Evolutionary conservation across 2,329 filamentous ascomycete genomes (phyloP), one percentile per base, ranked within the genome.

Genomic region (Trichoderma sp.): DNA sequence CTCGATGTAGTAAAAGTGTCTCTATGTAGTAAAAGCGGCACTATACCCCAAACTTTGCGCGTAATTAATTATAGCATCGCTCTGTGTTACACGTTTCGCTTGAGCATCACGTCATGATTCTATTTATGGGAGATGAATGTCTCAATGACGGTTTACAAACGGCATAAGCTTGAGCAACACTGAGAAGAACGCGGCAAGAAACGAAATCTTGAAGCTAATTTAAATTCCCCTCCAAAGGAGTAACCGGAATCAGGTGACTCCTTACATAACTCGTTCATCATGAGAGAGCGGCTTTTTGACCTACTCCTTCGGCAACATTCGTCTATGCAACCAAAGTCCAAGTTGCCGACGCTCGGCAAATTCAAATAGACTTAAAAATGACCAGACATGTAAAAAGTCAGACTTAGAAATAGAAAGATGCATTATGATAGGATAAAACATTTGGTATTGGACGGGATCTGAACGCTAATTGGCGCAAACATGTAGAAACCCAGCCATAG

Each of bases 51-150:
- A 21, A 35, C 60, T 35, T 31, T 63, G 60, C 60, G 60, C 33
- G 60, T 69, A 72, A 45, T 41, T 41, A 41, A 72, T 56, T 38
- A 73, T 73, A 73, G 60, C 67, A 60, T 60, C 31, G 31, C 21
- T 53, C 21, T 14, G 29, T 33, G 33, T 60, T 35, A 21, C 66
- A 69, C 38, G 50, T 50, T 50, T 59, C 59, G 27, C 41, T 27
- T 63, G 59, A 8, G 27, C 21, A 73, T 65, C 71, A 73, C 71
- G 71, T 73, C 71, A 73, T 65, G n/a, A 31, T 65, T 33, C 41
- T 64, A 73, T 65, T 65, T 53, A 9, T n/a, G 60, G 60, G 18
- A n/a, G 6, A 12, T 53, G 29, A 14, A 38, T 56, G 60, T 73
- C 62, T 64, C 59, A 65, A 24, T 11, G 41, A 41, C 18, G 50